Evolutionary conservation across 225 moss, liverwort and hornwort species (phyloP).

Genomic region (Asterella californica): DNA sequence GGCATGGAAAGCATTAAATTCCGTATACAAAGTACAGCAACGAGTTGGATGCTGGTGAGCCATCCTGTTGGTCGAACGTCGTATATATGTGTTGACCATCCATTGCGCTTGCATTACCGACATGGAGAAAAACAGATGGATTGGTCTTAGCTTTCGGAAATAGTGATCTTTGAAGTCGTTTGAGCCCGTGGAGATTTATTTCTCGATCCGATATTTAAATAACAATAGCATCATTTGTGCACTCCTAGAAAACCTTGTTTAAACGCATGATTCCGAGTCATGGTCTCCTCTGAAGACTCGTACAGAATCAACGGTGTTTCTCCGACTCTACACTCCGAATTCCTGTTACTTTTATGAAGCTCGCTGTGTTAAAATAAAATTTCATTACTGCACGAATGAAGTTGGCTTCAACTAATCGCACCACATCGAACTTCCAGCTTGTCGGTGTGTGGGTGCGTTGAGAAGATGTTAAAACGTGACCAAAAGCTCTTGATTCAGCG

Average conservation of each 20-base stretch:
- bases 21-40: too few species aligned
- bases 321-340: not conserved
- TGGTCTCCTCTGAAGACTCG: not conserved
- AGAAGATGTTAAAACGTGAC: constrained; percentile 1
- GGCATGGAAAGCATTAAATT: too few species aligned
- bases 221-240: not conserved
- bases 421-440: not conserved
- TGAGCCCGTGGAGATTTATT: not conserved
- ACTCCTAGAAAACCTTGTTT: not conserved
- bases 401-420: constrained; percentile 6
- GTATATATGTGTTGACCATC: too few species aligned
- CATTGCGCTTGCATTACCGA: too few species aligned
- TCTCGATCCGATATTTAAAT: not conserved
- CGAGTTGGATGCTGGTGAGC: too few species aligned
- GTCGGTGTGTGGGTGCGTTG: not conserved
- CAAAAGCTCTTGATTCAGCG: constrained; percentile 2
- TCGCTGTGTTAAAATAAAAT: not conserved
- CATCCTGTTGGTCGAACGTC: too few species aligned
- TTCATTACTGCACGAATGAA: not conserved
- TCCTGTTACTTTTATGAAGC: not conserved
- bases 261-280: not conserved
- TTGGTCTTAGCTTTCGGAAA: too few species aligned
- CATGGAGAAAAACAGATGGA: too few species aligned
- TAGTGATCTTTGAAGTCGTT: not conserved
- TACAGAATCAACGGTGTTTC: not conserved